Conservation (phyloP, 192 early-diverging fungal genomes). For the Coemansia sp. region DNA sequence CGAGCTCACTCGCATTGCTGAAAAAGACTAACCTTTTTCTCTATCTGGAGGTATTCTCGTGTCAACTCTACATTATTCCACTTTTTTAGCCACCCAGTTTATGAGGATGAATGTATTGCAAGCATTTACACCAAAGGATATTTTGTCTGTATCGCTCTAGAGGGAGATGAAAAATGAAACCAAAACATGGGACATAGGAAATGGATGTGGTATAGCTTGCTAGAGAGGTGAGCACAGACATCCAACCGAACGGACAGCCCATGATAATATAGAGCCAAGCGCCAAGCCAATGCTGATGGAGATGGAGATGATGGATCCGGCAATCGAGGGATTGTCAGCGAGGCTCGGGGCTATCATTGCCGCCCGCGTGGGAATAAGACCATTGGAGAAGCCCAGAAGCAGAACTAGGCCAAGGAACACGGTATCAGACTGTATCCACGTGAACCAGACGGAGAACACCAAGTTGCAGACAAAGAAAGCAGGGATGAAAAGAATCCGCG, state of each 20-base stretch:
- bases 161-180: neutral
- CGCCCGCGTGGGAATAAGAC: constrained; percentile 61
- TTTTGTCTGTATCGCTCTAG: constrained; percentile 1
- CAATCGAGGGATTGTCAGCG: constrained; percentile 57
- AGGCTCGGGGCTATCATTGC: constrained; percentile 61
- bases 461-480: constrained; percentile 71
- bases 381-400: constrained; percentile 65
- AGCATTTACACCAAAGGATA: no score
- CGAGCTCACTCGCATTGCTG: constrained; percentile 54
- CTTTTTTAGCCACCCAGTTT: no score
- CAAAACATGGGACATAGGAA: neutral
- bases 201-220: neutral
- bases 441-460: constrained; percentile 57
- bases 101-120: no score
- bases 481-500: constrained; percentile 63
- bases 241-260: constrained; percentile 43
- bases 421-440: constrained; percentile 52
- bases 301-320: constrained; percentile 68
- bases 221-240: constrained; percentile 40
- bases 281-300: constrained; percentile 66
- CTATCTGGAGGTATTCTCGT: neutral
- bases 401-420: constrained; percentile 53
- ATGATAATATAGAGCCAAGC: constrained; percentile 61
- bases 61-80: constrained; percentile 2
- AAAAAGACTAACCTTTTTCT: constrained; percentile 36